Conservation (phyloP, 192 early-diverging fungal genomes). For the Linnemannia elongata region DNA sequence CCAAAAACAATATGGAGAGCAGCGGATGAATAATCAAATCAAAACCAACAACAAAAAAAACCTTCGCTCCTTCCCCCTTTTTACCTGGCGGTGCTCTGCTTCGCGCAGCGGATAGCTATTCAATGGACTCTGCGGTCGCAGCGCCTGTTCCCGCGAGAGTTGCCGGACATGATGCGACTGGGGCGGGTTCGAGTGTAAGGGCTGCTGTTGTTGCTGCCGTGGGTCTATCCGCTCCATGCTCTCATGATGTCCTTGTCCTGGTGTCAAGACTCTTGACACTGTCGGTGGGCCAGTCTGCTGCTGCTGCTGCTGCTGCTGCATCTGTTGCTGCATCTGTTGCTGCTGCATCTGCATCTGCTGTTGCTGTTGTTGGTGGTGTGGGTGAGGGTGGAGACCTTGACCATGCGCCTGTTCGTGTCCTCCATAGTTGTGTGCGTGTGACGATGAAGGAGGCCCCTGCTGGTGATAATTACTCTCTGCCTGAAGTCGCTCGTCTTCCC, state of each 20-base stretch:
- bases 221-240: slow-evolving; percentile 11
- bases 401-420: background rate
- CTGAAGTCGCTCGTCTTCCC: slow-evolving; percentile 17
- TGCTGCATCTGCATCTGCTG: background rate
- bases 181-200: background rate
- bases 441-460: background rate
- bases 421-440: background rate
- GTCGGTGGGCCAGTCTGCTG: background rate
- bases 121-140: slow-evolving; percentile 17
- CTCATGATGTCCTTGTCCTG: slow-evolving; percentile 12
- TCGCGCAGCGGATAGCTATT: background rate
- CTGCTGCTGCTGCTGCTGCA: background rate
- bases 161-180: slow-evolving; percentile 16
- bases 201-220: slow-evolving; percentile 14
- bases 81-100: background rate
- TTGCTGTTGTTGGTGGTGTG: background rate
- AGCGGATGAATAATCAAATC: background rate
- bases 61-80: background rate
- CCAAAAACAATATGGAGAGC: background rate
- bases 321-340: background rate
- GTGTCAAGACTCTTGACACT: background rate
- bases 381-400: background rate
- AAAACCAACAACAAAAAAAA: background rate
- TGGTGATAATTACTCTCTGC: slow-evolving; percentile 7
- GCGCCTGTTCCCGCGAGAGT: slow-evolving; percentile 15